These are phyloP conservation scores for Leucosporidium yakuticum DNA, from an alignment of 768 basidiomycete genomes.

Conservation along the genomic window DNA sequence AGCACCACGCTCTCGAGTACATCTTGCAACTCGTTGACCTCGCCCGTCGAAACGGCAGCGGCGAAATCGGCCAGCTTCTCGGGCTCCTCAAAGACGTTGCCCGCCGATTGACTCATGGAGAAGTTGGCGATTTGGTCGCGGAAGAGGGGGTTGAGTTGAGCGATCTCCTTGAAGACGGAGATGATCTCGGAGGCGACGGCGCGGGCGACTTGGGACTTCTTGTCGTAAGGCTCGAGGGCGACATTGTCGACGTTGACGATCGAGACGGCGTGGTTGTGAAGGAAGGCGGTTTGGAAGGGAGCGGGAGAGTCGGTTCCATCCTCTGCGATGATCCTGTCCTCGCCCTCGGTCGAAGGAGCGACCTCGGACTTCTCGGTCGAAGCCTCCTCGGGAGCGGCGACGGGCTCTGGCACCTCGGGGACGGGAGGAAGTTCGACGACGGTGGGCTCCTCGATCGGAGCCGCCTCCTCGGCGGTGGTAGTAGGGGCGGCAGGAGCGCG, in stretches of 20 bases:
- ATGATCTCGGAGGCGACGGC: slow-evolving; percentile 96
- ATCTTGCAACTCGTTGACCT: slow-evolving; percentile 83
- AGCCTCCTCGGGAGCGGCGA: neutral
- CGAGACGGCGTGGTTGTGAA: slow-evolving; percentile 73
- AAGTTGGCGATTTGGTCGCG: slow-evolving; percentile 97
- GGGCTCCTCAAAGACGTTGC: slow-evolving; percentile 94
- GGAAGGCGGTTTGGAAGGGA: slow-evolving; percentile 74
- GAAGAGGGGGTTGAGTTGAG: slow-evolving; percentile 93
- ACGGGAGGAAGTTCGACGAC: slow-evolving; percentile 1
- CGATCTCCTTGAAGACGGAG: slow-evolving; percentile 96
- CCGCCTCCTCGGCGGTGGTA: slow-evolving; percentile 25
- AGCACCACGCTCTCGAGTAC: slow-evolving; percentile 81
- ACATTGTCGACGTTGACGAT: slow-evolving; percentile 85
- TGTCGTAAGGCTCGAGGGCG: slow-evolving; percentile 70
- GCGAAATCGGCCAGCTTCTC: slow-evolving; percentile 97
- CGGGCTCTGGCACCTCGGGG: neutral
- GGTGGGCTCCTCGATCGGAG: slow-evolving; percentile 40
- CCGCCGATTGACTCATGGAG: slow-evolving; percentile 82
- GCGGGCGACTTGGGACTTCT: slow-evolving; percentile 81
- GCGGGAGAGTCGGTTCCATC: neutral
- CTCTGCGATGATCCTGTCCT: neutral
- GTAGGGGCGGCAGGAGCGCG: slow-evolving; percentile 3
- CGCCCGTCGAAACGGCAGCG: slow-evolving; percentile 89
- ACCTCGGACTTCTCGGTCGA: neutral
- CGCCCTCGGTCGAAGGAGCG: neutral